Conservation (phyloP, 1,284 basidiomycete species). For the Tremellales sp. region DNA sequence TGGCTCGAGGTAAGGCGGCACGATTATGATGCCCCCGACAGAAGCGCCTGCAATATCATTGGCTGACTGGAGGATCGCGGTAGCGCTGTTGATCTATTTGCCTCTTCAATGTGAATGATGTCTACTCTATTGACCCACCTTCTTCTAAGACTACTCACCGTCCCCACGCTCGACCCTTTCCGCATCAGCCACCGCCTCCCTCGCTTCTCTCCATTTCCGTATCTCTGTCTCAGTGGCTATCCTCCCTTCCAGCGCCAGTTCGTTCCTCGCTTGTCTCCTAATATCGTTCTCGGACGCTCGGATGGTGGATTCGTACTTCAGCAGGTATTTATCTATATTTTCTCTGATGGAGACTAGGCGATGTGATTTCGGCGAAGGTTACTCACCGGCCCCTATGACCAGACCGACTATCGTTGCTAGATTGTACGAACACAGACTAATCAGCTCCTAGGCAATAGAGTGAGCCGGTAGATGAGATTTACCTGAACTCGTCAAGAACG, state of each 20-base stretch:
- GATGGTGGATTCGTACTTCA: constrained; percentile 63
- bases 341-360: not conserved
- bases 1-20: too few relatives aligned
- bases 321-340: constrained; percentile 62
- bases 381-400: constrained; percentile 57
- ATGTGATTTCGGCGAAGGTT: not conserved
- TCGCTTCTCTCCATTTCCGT: constrained; percentile 64
- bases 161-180: too few relatives aligned
- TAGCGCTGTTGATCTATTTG: too few relatives aligned
- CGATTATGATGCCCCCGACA: too few relatives aligned
- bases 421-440: constrained; percentile 1
- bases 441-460: constrained; percentile 3
- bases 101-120: too few relatives aligned
- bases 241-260: constrained; percentile 67
- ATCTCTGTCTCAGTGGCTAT: constrained; percentile 80
- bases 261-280: constrained; percentile 67
- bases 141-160: too few relatives aligned
- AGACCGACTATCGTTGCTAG: constrained; percentile 64
- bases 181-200: constrained; percentile 33
- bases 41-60: too few relatives aligned
- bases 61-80: too few relatives aligned
- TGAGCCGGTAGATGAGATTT: constrained; percentile 8
- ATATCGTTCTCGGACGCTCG: constrained; percentile 65
- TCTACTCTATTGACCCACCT: too few relatives aligned
- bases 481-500: constrained; percentile 53